phyloP scores from a whole-genome alignment of 495 filamentous ascomycete genomes.

The Daldinia grandis region DNA sequence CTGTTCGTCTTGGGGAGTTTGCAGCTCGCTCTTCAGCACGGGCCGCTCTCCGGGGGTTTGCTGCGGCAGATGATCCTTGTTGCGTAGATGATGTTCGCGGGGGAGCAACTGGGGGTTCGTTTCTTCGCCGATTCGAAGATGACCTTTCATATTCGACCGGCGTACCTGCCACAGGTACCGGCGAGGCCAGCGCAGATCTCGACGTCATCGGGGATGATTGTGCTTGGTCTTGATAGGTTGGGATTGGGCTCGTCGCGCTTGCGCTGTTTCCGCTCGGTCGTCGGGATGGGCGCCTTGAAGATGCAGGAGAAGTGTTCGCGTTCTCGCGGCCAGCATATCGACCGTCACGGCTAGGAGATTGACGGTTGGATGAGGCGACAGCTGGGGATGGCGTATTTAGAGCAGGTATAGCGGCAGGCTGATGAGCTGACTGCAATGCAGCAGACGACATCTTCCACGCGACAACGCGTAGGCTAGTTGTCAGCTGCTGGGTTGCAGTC shows the following conservation, averaged over 20 bases:
- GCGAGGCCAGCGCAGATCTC: conserved; percentile 56
- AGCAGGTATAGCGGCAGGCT: conserved; percentile 56
- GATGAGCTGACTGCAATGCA: conserved; percentile 64
- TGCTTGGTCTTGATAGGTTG: conserved; percentile 46
- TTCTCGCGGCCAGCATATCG: conserved; percentile 55
- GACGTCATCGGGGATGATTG: conserved; percentile 59
- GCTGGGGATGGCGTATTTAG: conserved; percentile 57
- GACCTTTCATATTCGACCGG: conserved; percentile 56
- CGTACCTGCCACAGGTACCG: conserved; percentile 55
- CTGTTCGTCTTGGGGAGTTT: conserved; percentile 50
- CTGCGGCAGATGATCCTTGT: conserved; percentile 41
- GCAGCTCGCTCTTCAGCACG: conserved; percentile 53
- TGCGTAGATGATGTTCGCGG: conserved; percentile 70
- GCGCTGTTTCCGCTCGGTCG: conserved; percentile 64
- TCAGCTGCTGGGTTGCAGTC: conserved; percentile 14
- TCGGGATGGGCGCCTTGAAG: conserved; percentile 59
- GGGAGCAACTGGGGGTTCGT: conserved; percentile 61
- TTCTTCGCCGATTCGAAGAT: conserved; percentile 48
- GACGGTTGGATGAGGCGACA: conserved; percentile 53
- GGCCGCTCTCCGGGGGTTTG: conserved; percentile 54
- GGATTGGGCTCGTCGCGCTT: conserved; percentile 39
- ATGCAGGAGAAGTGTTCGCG: conserved; percentile 48
- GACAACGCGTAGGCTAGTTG: conserved; percentile 36
- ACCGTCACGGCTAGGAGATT: conserved; percentile 53
- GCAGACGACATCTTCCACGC: conserved; percentile 63